Base-by-base conservation (phyloP, 2,329 filamentous ascomycete genomes). In the Ophiostoma tasmaniense region DNA sequence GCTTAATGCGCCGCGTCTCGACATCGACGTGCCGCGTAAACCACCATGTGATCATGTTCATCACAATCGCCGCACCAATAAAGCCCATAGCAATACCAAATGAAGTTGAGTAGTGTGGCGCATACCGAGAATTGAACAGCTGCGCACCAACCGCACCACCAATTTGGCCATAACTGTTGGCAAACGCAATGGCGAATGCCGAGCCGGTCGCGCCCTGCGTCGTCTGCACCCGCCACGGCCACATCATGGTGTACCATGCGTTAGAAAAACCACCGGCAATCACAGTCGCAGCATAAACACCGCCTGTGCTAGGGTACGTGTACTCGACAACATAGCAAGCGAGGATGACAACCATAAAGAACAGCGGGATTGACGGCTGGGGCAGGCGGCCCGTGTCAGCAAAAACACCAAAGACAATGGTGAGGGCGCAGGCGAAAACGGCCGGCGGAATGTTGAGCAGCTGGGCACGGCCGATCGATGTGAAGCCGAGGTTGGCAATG, bases 141-240 rank as follows among this genome's bases (percentile, higher is more conserved):
- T 83, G 81, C 6, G 81, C 78, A 0, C 80, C 81, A 14, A 83
- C 77, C 1, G 80, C 80, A n/a, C 80, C 81, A 3, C 81, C 81
- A 25, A 84, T 81, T 71, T 83, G 81, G 0, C 81, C 81, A 72
- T 82, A 82, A 67, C 78, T 81, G 71, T 83, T 83, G 66, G 82
- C 81, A 69, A 83, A 84, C 0, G 79, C 81, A 68, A 83, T 82
- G 1, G 80, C 78, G 72, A 83, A 83, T 0, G 82, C 82, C 0
- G 81, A 82, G 0, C 81, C 82, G 0, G 81, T 83, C 1, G 81
- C 79, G 2, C 80, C 72, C 64, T 75, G 77, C 0, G 79, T 82
- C 7, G 80, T 82, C 73, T 82, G 81, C 0, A 82, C 80, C 4
- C 82, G 78, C 81, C 81, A 83, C 22, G 81, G 81, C 82, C 82